Base-by-base conservation (phyloP, 441 rosid genomes). In the Brassica balearica region DNA sequence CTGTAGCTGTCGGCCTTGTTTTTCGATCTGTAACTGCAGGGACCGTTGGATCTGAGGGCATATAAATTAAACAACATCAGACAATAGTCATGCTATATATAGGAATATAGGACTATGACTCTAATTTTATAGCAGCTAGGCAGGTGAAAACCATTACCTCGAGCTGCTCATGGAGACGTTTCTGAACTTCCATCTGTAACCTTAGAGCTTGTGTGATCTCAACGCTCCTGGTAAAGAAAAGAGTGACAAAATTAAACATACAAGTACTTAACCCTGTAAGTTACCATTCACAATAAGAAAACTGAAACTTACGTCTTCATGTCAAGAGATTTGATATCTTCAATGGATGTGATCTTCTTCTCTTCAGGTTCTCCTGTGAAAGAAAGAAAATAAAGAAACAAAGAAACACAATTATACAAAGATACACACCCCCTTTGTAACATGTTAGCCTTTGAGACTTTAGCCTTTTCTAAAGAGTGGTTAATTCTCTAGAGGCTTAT, bases 111-210 rank as follows among this genome's bases (percentile, higher is more conserved):
- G 8, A 34, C 38, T 7, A 34, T 6, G 8, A 34, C 38, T 34
- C 38, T 34, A 23, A 2, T 23, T 23, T 23, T 23, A 23, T 23
- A 23, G 27, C 4, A 23, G 27, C 27, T 23, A 23, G 27, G 22
- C 14, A 48, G 34, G 77, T 65, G 64, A 62, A 19, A 46, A 38
- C 25, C 62, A 61, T 69, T 84, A 92, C 97, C 98, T 95, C 98
- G 66, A 95, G 97, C 84, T 95, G 97, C 86, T 95, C 98, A 64
- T 92, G 97, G 55, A 95, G 97, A 72, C 74, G 92, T 87, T 95
- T 95, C 82, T 91, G 97, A 72, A 95, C 97, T 82, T 92, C 96
- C 88, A 95, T 87, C 85, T 95, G 97, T 88, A 95, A 65, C 67
- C 90, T 85, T 82, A 92, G 71, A 74, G 98, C 97, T 87, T 92